phyloP scores from a whole-genome alignment of 129 eudicot species.

The Rutidosis leptorrhynchoides region DNA sequence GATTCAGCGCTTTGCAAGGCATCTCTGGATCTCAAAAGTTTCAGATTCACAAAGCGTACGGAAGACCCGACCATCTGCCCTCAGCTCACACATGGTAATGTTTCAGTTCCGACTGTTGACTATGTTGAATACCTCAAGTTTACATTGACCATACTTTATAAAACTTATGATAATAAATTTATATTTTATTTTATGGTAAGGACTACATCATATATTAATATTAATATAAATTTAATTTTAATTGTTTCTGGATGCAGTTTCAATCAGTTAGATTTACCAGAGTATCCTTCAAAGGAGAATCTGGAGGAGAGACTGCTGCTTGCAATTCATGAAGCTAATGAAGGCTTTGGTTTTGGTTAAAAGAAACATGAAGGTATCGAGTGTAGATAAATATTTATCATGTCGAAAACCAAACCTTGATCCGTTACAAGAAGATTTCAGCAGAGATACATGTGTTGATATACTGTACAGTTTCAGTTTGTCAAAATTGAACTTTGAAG shows the following conservation, averaged over 20 bases:
- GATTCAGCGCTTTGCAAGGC: conserved; percentile 97
- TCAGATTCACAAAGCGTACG: conserved; percentile 98
- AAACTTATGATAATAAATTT: not conserved
- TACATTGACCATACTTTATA: not conserved
- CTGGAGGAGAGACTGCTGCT: conserved; percentile 84
- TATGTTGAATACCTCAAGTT: not conserved
- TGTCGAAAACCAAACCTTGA: conserved; percentile 22
- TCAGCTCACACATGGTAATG: conserved; percentile 98
- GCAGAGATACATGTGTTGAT: conserved; percentile 42
- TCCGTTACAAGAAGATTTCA: conserved; percentile 24
- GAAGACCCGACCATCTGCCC: conserved; percentile 86
- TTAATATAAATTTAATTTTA: not conserved
- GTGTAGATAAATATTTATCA: conserved; percentile 48
- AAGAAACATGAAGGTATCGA: conserved; percentile 2
- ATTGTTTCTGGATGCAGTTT: conserved; percentile 60
- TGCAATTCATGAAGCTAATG: conserved; percentile 95
- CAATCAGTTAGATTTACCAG: conserved; percentile 93
- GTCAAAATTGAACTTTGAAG: conserved; percentile 26
- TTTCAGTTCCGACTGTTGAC: not conserved
- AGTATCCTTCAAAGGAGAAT: conserved; percentile 86
- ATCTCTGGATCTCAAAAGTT: conserved; percentile 97
- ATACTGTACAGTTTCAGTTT: conserved; percentile 45
- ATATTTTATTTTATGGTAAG: not conserved
- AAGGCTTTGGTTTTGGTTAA: conserved; percentile 97
- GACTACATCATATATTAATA: not conserved